Conservation (phyloP, 306 rosid genomes). For the Quercus wislizeni region DNA sequence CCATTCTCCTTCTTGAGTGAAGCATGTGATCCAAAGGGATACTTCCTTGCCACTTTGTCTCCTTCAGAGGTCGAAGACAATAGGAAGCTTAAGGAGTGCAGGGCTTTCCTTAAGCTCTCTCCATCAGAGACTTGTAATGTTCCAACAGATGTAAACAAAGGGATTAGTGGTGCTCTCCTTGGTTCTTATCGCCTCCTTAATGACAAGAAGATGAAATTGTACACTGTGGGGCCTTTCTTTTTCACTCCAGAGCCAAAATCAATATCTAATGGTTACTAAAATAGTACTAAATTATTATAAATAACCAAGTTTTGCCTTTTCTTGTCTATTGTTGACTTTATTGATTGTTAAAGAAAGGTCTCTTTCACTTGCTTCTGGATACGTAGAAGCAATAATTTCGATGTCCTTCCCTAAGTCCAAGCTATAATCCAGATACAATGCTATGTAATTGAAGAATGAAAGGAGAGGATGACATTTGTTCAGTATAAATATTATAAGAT, state of each 20-base stretch:
- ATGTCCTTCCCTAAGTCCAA: too few species aligned
- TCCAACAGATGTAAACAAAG: conserved; percentile 47
- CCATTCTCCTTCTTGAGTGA: conserved; percentile 44
- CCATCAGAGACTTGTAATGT: conserved; percentile 33
- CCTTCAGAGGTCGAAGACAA: conserved; percentile 35
- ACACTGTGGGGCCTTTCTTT: conserved; percentile 44
- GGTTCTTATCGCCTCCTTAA: conserved; percentile 39
- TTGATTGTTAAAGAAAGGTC: too few species aligned
- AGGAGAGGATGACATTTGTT: too few species aligned
- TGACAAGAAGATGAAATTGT: conserved; percentile 36
- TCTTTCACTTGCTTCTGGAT: too few species aligned
- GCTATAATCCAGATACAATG: too few species aligned
- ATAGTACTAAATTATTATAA: too few species aligned
- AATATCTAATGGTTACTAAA: conserved; percentile 16
- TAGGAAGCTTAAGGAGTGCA: conserved; percentile 35
- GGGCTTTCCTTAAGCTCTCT: conserved; percentile 47
- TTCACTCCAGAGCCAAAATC: conserved; percentile 23
- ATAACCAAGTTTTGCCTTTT: too few species aligned
- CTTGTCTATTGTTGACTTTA: too few species aligned
- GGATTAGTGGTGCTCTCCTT: conserved; percentile 39
- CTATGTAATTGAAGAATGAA: too few species aligned
- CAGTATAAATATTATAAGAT: too few species aligned
- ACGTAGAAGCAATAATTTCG: too few species aligned
- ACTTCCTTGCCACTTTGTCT: conserved; percentile 50
- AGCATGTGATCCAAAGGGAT: conserved; percentile 38